Conservation (phyloP, 345 rosid genomes). For the Syzygium aromaticum region DNA sequence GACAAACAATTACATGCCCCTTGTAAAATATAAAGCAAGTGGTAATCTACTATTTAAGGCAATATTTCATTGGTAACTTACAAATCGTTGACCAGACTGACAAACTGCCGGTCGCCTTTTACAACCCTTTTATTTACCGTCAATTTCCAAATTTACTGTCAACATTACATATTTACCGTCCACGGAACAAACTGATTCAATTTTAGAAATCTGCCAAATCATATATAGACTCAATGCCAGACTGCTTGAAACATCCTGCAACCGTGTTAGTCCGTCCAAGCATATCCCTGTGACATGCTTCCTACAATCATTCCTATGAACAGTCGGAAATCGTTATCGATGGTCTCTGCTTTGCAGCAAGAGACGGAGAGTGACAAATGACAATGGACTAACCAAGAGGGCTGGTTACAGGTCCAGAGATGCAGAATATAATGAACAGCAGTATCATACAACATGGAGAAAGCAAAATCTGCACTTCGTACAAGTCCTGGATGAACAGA, state of each 20-base stretch:
- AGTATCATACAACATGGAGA: neutral
- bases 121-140: neutral
- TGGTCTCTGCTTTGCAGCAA: neutral
- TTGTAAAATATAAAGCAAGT: neutral
- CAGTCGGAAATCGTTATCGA: neutral
- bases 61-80: neutral
- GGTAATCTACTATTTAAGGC: neutral
- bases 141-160: accelerated
- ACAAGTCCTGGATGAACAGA: neutral
- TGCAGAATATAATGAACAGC: neutral
- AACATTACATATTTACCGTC: accelerated
- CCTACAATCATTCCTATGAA: neutral
- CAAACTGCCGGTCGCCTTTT: neutral
- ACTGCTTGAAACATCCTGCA: neutral
- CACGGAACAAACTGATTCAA: neutral
- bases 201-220: neutral
- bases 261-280: neutral
- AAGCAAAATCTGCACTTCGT: neutral
- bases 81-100: accelerated
- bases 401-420: neutral
- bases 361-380: neutral
- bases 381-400: neutral
- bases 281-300: neutral
- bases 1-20: too few relatives aligned
- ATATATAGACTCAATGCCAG: neutral